A percentile compares a stretch with the other conserved stretches of the same genome.
Evolutionary conservation across 2,329 filamentous ascomycete genomes (phyloP).

Genomic region (Diatrype stigma): DNA sequence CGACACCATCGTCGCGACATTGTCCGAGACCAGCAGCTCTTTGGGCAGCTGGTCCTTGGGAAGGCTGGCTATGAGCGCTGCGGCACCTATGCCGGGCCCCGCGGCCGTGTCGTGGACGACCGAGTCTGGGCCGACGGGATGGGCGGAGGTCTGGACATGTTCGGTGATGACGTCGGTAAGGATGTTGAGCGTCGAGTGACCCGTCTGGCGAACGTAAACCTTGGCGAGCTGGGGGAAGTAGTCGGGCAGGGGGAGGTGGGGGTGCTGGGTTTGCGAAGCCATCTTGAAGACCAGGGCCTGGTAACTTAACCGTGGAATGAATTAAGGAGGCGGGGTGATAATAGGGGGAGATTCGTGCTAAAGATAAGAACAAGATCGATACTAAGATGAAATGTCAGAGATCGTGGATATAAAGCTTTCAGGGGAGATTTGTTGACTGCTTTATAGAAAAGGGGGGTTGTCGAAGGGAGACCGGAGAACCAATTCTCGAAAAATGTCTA

Average conservation of each 20-base stretch:
- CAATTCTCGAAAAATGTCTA: no score
- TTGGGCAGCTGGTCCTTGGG: slow-evolving; percentile 22
- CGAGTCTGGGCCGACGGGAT: slow-evolving; percentile 20
- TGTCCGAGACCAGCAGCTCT: slow-evolving; percentile 24
- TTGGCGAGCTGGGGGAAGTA: slow-evolving; percentile 28
- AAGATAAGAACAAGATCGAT: no score
- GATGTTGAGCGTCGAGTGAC: slow-evolving; percentile 24
- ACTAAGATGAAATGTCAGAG: no score
- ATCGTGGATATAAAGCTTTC: no score
- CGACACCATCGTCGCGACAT: slow-evolving; percentile 22
- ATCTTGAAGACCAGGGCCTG: slow-evolving; percentile 7
- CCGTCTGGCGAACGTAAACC: slow-evolving; percentile 24
- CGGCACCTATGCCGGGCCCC: slow-evolving; percentile 24
- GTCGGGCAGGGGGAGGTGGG: slow-evolving; percentile 21
- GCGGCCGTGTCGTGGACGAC: slow-evolving; percentile 29
- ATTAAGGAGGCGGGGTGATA: no score
- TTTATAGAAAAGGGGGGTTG: no score
- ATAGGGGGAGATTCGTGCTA: no score
- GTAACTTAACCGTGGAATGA: not conserved
- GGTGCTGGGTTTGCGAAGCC: slow-evolving; percentile 14
- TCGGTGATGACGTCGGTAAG: slow-evolving; percentile 20
- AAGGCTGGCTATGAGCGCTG: slow-evolving; percentile 20
- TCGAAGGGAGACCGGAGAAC: no score
- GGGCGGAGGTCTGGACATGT: slow-evolving; percentile 22
- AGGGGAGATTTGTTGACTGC: no score